Evolutionary conservation across 1,284 basidiomycete species (phyloP), one percentile per base, ranked within the genome.

Genomic region (Somion occarium): DNA sequence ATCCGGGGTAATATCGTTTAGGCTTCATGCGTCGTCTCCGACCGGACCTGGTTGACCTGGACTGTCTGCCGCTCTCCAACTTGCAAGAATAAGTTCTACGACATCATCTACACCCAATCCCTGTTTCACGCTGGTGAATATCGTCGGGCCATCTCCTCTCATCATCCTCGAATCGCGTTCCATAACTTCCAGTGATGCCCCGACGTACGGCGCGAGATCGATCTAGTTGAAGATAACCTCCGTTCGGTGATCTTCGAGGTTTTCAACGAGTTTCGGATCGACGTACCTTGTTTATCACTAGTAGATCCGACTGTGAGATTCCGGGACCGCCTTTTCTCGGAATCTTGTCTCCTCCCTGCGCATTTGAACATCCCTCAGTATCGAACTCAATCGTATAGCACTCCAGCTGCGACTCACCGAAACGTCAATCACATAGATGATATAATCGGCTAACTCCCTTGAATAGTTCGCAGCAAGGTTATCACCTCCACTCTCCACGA

Each of bases 281-380:
- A 27, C 70, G 53, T 44, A 87, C 93, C 79, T 98, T 98, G 78
- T 99, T 99, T 62, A 99, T 84, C 23, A 99, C 85, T 46, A 99
- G 74, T 27, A 99, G 75, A 72, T 99, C 96, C 2, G 93, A 95
- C 66, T 96, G 90, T 1, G 92, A 93, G 60, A 98, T 96, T 12
- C 96, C 96, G 1, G 96, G 96, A 1, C 96, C 96, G 4, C 97
- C 96, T 73, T 99, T 99, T 26, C 96, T 79, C 9, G 96, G 96
- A 56, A 99, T 96, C 72, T 99, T 99, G 73, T 99, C 97, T 0
- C 96, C 96, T 23, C 96, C 96, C 74, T 89, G 56, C 42, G 13
- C 7, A n/a, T n/a, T n/a, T n/a, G n/a, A n/a, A n/a, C 38, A 15
- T 27, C 18, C 5, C 18, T 46, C 37, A 22, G 38, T 20, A 37